phyloP scores from a whole-genome alignment of 306 rosid genomes.

The Trifolium fragiferum region DNA sequence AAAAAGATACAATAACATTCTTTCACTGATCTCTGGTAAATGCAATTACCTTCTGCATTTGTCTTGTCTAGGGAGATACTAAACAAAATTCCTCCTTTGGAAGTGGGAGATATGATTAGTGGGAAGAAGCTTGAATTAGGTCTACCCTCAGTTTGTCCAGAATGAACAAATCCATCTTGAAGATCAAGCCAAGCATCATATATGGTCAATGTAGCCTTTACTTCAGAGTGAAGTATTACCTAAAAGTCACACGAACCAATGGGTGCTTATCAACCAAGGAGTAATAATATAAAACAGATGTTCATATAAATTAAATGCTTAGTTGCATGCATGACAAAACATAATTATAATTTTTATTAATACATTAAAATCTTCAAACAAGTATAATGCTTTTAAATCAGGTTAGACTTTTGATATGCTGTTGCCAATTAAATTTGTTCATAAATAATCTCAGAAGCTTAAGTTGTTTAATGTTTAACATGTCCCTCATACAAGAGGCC shows the following conservation, averaged over 20 bases:
- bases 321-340: slow-evolving; percentile 25
- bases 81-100: slow-evolving; percentile 89
- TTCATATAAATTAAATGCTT: slow-evolving; percentile 20
- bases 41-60: slow-evolving; percentile 65
- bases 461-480: slow-evolving; percentile 10
- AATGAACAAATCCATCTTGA: slow-evolving; percentile 94
- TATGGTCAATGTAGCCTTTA: slow-evolving; percentile 82
- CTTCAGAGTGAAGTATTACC: slow-evolving; percentile 95
- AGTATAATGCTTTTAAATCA: slow-evolving; percentile 30
- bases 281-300: background rate
- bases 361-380: slow-evolving; percentile 17
- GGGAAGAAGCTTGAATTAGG: slow-evolving; percentile 85
- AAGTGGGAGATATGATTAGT: slow-evolving; percentile 77
- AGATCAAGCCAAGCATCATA: slow-evolving; percentile 97
- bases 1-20: slow-evolving; percentile 35
- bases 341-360: background rate
- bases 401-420: slow-evolving; percentile 13
- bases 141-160: slow-evolving; percentile 66
- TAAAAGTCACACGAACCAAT: slow-evolving; percentile 52
- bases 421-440: slow-evolving; percentile 32
- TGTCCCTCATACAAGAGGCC: slow-evolving; percentile 1
- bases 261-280: slow-evolving; percentile 35
- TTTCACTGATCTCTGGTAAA: slow-evolving; percentile 33
- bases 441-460: slow-evolving; percentile 19
- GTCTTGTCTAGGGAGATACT: slow-evolving; percentile 77